Base-by-base conservation (phyloP, 495 filamentous ascomycete species). In the Lindgomyces ingoldianus region DNA sequence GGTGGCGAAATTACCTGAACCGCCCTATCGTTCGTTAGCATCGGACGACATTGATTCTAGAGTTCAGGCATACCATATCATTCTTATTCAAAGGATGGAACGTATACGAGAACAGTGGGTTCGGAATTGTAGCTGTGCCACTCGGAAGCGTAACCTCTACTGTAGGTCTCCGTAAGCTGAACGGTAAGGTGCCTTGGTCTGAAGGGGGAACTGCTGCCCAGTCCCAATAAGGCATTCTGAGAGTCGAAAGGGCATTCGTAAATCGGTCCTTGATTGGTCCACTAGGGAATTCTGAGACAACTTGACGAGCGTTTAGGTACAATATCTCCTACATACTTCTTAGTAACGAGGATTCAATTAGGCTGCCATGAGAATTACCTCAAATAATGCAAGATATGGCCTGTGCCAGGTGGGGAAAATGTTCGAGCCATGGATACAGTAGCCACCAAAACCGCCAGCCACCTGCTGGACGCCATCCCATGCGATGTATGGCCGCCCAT, bases 391-490 rank as follows among this genome's bases (percentile, higher is more conserved):
- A 57, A 90, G 78, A 73, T 90, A 91, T 16, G 87, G 83, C 44
- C 88, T 77, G 76, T 91, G 87, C 88, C 88, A 91, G 19, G 86
- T 81, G 39, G 82, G 80, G 67, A 90, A 90, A 30, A 90, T 75
- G 48, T 85, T 81, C 9, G 84, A 88, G 11, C 77, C 75, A 73
- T 90, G 88, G 16, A 79, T 76, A 64, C 88, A 91, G 67, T 89
- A 90, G 3, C 87, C 88, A 39, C 75, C 76, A 29, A 73, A 63
- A 60, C 80, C 73, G 42, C 76, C 78, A 4, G 79, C 79, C 3
- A 77, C 68, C 22, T 73, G 75, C 11, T 73, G 49, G n/a, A 87
- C 86, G 33, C 77, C 79, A 57, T 81, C 80, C 81, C 81, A 90
- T 11, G 80, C 74, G 22, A 77, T 69, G 60, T 77, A 83, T 6